Evolutionary conservation across 495 filamentous ascomycete genomes (phyloP), one percentile per base, ranked within the genome.

Genomic region (Cenococcum geophilum): DNA sequence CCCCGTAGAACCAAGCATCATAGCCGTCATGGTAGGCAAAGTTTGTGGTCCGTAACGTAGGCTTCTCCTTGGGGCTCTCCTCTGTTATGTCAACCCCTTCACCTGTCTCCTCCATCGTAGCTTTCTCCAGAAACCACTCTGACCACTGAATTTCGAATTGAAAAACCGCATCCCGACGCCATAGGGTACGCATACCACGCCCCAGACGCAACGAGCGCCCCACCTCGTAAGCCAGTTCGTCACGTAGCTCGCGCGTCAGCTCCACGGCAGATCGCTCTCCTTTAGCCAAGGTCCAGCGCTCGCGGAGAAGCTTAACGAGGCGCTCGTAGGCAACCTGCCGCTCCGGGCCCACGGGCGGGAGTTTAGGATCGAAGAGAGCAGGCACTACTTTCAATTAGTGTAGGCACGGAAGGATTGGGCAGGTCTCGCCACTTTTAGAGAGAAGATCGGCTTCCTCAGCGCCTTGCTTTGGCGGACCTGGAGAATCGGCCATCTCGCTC

Each of bases 301-400:
- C 14, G 9, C 65, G 65, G 16, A 68, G 65, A 10, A 48, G 34
- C 21, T 1, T 23, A 37, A 51, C 54, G 27, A 68, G 57, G 35
- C 51, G 61, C 51, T 60, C 57, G 54, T 68, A 68, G 50, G 61
- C 65, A 25, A 68, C 51, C 34, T 68, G 65, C 22, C 55, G 14
- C 9, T 58, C 57, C 5, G 40, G 21, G 36, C 55, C 54, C 32
- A 57, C 60, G 6, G 65, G 65, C 18, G 65, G 65, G 23, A 63
- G 65, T 14, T 43, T 53, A 4, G 11, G 57, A 12, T 45, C 52
- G 48, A 68, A 64, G 9, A 68, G 55, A 21, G 57, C 11, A 5
- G 65, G 65, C 65, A 68, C 65, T 68, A 42, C 1, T 12, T 5
- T 12, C 9, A 4, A 52, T 32, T 23, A 52, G 14, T 52, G 25